Percentiles rank a stretch among this genome's conserved stretches.
Evolutionary conservation across 768 basidiomycete species (phyloP).

Genomic region (Calocybe cyanea): DNA sequence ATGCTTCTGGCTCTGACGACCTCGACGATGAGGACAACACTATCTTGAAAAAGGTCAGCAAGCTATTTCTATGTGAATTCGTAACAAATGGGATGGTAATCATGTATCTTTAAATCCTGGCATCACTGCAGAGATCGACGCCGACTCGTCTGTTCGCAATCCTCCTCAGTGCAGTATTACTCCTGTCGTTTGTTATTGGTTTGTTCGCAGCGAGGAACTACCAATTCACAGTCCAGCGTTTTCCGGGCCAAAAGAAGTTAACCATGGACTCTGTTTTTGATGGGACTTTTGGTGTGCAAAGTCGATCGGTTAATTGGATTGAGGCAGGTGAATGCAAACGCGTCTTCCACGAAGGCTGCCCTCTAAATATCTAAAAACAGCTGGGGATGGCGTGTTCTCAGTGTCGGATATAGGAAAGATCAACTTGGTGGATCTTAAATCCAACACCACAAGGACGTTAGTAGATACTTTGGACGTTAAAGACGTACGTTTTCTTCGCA

Average conservation of each 20-base stretch:
- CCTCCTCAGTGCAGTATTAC: slow-evolving; percentile 53
- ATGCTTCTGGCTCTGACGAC: slow-evolving; percentile 10
- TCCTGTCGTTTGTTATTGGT: slow-evolving; percentile 65
- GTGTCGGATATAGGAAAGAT: slow-evolving; percentile 58
- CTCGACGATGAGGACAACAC: slow-evolving; percentile 1
- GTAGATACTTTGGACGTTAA: slow-evolving; percentile 55
- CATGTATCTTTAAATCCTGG: not conserved
- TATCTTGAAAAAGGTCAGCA: slow-evolving; percentile 10
- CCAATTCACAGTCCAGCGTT: slow-evolving; percentile 47
- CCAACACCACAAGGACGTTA: slow-evolving; percentile 61
- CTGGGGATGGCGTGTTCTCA: slow-evolving; percentile 92
- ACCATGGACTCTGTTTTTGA: slow-evolving; percentile 92
- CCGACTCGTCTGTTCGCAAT: slow-evolving; percentile 62
- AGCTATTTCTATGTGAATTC: no score
- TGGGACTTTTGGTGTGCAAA: slow-evolving; percentile 67
- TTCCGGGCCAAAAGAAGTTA: slow-evolving; percentile 58
- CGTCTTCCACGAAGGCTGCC: not conserved
- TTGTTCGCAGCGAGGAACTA: slow-evolving; percentile 75
- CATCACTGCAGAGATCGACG: slow-evolving; percentile 37
- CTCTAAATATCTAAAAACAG: slow-evolving; percentile 33
- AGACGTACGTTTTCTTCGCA: slow-evolving; percentile 46
- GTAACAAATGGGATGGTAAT: no score
- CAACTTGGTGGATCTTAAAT: slow-evolving; percentile 76
- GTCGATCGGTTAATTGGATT: slow-evolving; percentile 72
- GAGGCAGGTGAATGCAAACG: slow-evolving; percentile 66